Percentiles rank a stretch among this genome's conserved stretches.
Conservation (phyloP, 257 asterid species). For the Nicotiana knightiana region DNA sequence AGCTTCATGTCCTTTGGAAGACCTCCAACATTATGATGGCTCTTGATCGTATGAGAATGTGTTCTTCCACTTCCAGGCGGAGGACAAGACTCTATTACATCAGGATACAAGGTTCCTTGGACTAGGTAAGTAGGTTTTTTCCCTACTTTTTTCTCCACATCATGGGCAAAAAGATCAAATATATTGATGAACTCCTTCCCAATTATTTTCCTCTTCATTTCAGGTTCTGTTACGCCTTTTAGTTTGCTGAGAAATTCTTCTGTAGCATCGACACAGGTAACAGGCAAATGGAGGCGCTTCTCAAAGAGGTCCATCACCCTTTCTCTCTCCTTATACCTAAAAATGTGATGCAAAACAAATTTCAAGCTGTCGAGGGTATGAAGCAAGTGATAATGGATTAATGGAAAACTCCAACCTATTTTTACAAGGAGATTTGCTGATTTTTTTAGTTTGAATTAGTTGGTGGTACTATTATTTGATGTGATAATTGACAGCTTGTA, state of each 20-base stretch:
- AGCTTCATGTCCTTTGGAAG: constrained; percentile 96
- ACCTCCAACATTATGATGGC: constrained; percentile 97
- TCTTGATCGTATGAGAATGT: constrained; percentile 96
- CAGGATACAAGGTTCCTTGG: constrained; percentile 98
- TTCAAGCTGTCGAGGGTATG: neutral
- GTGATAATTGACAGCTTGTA: neutral
- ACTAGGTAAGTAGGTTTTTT: constrained; percentile 68
- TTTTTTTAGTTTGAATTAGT: neutral
- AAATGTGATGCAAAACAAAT: neutral
- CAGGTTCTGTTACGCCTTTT: constrained; percentile 93
- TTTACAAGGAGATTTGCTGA: neutral
- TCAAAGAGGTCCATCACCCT: constrained; percentile 89
- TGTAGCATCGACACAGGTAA: constrained; percentile 78
- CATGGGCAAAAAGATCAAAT: constrained; percentile 75
- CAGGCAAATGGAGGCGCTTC: constrained; percentile 87
- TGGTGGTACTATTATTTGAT: neutral
- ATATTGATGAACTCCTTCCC: constrained; percentile 81
- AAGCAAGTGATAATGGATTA: neutral
- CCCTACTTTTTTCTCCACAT: constrained; percentile 64
- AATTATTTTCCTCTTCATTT: constrained; percentile 85
- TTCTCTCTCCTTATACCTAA: constrained; percentile 76
- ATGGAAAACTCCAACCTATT: neutral
- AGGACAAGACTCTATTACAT: constrained; percentile 94
- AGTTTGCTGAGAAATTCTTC: constrained; percentile 84
- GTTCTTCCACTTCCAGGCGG: constrained; percentile 98